These are phyloP conservation scores for Scytalidium sp. DNA, from an alignment of 2,329 filamentous ascomycete genomes.

Conservation along the genomic window DNA sequence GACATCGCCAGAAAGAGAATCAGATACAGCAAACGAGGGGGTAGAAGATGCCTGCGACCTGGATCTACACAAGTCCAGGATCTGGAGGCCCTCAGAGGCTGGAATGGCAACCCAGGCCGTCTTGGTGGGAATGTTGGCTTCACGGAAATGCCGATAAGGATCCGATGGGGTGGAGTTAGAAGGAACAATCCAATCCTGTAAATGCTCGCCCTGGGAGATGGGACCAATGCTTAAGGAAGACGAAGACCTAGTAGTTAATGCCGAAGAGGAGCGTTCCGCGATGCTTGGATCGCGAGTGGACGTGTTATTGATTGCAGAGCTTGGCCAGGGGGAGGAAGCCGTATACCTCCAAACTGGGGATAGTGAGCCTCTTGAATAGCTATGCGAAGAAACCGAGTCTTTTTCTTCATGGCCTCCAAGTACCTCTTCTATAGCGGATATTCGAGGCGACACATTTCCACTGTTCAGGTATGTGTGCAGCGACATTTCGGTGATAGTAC, in stretches of 20 bases:
- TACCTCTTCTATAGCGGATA: neutral
- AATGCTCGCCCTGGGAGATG: neutral
- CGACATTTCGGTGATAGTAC: neutral
- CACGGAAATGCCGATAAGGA: slow-evolving; percentile 19
- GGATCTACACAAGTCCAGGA: slow-evolving; percentile 23
- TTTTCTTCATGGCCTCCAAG: neutral
- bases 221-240: neutral
- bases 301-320: neutral
- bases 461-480: neutral
- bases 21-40: neutral
- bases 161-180: slow-evolving; percentile 9
- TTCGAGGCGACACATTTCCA: neutral
- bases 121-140: slow-evolving; percentile 23
- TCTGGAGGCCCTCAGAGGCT: slow-evolving; percentile 20
- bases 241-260: neutral
- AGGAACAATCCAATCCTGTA: neutral
- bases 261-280: neutral
- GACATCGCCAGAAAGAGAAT: neutral
- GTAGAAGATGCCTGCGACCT: slow-evolving; percentile 2
- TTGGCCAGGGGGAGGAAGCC: neutral
- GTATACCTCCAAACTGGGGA: too few relatives aligned
- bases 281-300: neutral
- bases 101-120: slow-evolving; percentile 25
- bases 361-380: neutral
- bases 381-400: neutral